These are phyloP conservation scores for Paracoccidioides lutzii DNA, from an alignment of 2,329 filamentous ascomycete species.

Conservation along the genomic window DNA sequence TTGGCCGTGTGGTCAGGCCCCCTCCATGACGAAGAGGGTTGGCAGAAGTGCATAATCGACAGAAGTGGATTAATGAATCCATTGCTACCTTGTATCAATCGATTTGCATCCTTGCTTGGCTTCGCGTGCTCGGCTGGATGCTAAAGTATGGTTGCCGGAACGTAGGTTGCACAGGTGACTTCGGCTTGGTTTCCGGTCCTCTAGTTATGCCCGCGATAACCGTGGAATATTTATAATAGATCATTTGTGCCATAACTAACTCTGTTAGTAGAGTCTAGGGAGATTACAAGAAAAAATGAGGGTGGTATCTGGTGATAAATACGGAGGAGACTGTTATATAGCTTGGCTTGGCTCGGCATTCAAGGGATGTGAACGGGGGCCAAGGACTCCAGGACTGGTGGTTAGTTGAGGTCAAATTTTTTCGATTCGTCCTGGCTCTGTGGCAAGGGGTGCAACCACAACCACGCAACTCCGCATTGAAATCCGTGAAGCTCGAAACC, in stretches of 20 bases:
- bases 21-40: not conserved
- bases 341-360: not conserved
- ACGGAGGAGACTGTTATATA: not conserved
- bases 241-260: no score
- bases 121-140: not conserved
- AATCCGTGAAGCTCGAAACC: not conserved
- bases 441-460: not conserved
- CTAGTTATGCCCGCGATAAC: not conserved
- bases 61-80: not conserved
- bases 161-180: no score
- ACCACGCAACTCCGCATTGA: not conserved
- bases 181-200: not conserved
- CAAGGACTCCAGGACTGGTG: not conserved
- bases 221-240: not conserved
- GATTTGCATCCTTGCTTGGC: not conserved
- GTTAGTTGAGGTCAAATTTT: not conserved
- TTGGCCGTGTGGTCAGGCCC: not conserved
- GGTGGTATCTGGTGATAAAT: slow-evolving; percentile 5
- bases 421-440: not conserved
- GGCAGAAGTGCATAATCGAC: not conserved
- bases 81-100: not conserved
- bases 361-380: no score
- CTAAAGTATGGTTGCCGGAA: no score
- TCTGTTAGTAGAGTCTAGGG: not conserved
- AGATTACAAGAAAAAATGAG: slow-evolving; percentile 3